These are phyloP conservation scores for Gardenia jasminoides DNA, from an alignment of 257 asterid genomes.

Conservation along the genomic window DNA sequence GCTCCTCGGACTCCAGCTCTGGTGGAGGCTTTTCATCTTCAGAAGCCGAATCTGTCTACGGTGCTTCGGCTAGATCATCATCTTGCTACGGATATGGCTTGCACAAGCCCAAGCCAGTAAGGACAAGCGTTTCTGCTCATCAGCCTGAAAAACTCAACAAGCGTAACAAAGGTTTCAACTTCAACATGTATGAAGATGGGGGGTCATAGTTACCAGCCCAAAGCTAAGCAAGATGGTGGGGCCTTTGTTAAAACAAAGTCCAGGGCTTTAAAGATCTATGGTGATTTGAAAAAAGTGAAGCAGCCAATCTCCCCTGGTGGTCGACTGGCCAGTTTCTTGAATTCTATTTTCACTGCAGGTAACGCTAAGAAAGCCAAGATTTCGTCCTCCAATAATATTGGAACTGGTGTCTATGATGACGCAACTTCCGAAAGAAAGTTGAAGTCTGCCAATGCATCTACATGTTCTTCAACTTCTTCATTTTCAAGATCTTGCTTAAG, in stretches of 20 bases:
- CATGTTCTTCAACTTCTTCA: slow-evolving; percentile 88
- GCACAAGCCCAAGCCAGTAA: slow-evolving; percentile 62
- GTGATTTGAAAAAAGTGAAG: slow-evolving; percentile 76
- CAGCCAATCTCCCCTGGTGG: slow-evolving; percentile 94
- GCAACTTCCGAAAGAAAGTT: slow-evolving; percentile 12
- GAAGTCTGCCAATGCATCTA: slow-evolving; percentile 55
- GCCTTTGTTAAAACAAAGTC: slow-evolving; percentile 62
- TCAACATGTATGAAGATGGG: not conserved
- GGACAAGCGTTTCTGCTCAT: slow-evolving; percentile 38
- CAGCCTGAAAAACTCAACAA: slow-evolving; percentile 22
- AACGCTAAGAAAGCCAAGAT: slow-evolving; percentile 51
- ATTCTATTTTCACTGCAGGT: slow-evolving; percentile 68
- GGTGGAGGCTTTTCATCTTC: slow-evolving; percentile 60
- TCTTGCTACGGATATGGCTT: slow-evolving; percentile 33
- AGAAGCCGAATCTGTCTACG: slow-evolving; percentile 43
- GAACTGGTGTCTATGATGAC: slow-evolving; percentile 15
- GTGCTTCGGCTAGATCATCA: slow-evolving; percentile 17
- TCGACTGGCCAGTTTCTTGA: slow-evolving; percentile 63
- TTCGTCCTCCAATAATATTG: slow-evolving; percentile 16
- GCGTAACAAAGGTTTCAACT: slow-evolving; percentile 10
- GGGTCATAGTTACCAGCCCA: slow-evolving; percentile 19
- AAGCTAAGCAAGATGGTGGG: slow-evolving; percentile 43
- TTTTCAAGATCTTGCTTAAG: slow-evolving; percentile 87
- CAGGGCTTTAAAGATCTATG: slow-evolving; percentile 72
- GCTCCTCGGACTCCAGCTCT: slow-evolving; percentile 64